Evolutionary conservation across 2,329 filamentous ascomycete genomes (phyloP).

Genomic region (Dothiorella sarmentorum): DNA sequence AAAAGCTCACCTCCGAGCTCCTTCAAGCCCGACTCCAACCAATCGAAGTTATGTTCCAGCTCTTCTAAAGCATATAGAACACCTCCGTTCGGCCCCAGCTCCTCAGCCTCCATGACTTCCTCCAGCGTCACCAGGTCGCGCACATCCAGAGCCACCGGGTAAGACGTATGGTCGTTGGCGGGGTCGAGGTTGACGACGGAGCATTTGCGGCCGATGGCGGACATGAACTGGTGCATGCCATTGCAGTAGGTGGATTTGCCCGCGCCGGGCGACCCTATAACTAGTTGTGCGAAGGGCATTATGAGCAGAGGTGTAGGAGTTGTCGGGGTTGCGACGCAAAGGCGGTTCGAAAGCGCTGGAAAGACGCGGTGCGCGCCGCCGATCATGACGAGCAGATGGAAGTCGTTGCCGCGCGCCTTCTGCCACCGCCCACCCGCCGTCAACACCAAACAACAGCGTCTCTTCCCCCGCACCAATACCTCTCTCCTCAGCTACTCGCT

Average conservation of each 20-base stretch:
- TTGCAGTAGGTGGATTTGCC: constrained; percentile 98
- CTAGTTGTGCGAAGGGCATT: constrained; percentile 69
- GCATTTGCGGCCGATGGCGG: constrained; percentile 89
- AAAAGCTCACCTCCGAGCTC: constrained; percentile 58
- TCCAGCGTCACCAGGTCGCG: constrained; percentile 85
- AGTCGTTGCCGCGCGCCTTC: constrained; percentile 1
- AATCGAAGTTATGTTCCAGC: constrained; percentile 89
- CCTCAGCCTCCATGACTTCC: constrained; percentile 89
- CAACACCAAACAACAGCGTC: constrained; percentile 15
- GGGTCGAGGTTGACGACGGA: constrained; percentile 96
- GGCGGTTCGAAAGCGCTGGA: constrained; percentile 10
- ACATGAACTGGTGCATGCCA: constrained; percentile 98
- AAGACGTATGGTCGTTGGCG: constrained; percentile 88
- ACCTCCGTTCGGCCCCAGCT: constrained; percentile 86
- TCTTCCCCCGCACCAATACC: neutral
- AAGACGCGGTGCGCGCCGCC: constrained; percentile 12
- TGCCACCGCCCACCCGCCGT: constrained; percentile 13
- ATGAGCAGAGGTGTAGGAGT: constrained; percentile 16
- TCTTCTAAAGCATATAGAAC: constrained; percentile 93
- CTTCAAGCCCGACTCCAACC: constrained; percentile 78
- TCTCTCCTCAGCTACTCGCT: constrained; percentile 19
- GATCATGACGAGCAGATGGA: constrained; percentile 13
- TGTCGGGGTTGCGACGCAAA: neutral
- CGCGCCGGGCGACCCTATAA: constrained; percentile 89
- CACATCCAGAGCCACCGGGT: constrained; percentile 86